These are phyloP conservation scores for Bipolaris cookei DNA, from an alignment of 2,329 filamentous ascomycete genomes.

Conservation along the genomic window DNA sequence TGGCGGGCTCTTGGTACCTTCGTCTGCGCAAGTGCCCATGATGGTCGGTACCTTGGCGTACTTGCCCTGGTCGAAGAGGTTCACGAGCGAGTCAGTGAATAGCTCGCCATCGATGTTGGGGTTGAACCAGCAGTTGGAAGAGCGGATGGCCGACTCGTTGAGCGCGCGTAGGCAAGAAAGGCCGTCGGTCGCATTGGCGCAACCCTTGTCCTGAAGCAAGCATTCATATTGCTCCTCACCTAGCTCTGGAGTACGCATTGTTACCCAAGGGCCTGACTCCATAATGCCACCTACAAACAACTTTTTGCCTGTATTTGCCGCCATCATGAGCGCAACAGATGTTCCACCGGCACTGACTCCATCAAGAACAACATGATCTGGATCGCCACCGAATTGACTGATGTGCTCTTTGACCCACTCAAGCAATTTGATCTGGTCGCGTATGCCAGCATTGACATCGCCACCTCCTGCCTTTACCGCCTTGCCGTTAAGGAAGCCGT, in stretches of 20 bases:
- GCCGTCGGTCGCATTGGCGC: conserved; percentile 47
- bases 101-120: conserved; percentile 60
- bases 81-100: conserved; percentile 58
- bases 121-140: conserved; percentile 51
- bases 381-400: conserved; percentile 70
- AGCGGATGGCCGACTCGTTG: conserved; percentile 53
- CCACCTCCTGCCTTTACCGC: conserved; percentile 57
- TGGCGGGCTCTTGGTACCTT: conserved; percentile 68
- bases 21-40: conserved; percentile 65
- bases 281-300: conserved; percentile 62
- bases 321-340: conserved; percentile 30
- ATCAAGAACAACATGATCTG: conserved; percentile 69
- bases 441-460: conserved; percentile 71
- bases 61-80: conserved; percentile 56
- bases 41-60: conserved; percentile 62
- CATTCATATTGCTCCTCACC: conserved; percentile 61
- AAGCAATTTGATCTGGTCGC: conserved; percentile 72
- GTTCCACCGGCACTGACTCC: conserved; percentile 71
- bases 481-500: conserved; percentile 71
- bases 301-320: conserved; percentile 50
- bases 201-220: conserved; percentile 58
- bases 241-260: conserved; percentile 56
- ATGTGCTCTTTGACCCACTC: conserved; percentile 74
- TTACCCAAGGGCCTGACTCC: conserved; percentile 61
- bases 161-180: conserved; percentile 59